Base-by-base conservation (phyloP, 768 basidiomycete genomes). In the Clitopilus passeckerianus region DNA sequence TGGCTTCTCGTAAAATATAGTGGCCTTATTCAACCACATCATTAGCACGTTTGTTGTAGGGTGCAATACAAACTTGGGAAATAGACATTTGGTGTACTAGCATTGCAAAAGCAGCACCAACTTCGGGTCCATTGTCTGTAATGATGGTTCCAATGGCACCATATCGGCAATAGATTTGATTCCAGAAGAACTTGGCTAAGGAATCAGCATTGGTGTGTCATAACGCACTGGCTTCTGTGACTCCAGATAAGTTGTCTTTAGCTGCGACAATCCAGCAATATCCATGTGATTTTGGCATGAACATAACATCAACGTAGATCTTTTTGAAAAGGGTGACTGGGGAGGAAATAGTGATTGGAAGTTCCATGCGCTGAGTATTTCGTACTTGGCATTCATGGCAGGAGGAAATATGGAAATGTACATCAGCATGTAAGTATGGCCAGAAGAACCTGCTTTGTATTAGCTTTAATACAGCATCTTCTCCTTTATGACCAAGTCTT, bases 261-360 rank as follows among this genome's bases (percentile, higher is more conserved):
- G 67, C 78, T 53, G 77, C 77, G 0, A 80, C 61, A 15, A 80
- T 60, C 33, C 74, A 74, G 6, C 60, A 61, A 60, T 60, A 77
- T 0, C 75, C 68, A 1, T 66, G 65, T 0, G 74, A 67, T 0
- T 54, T 59, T 0, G 73, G 77, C 64, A 81, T 71, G 53, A 69
- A 64, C 76, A 81, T 79, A 0, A 73, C 71, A 62, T 81, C 73
- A 7, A 76, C 64, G 37, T 79, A 71, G 0, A 72, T 68, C 34
- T 75, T 74, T 10, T 61, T n/a, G 58, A 76, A 79, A 0, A 75
- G 56, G 6, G 65, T 58, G 0, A 67, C 62, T 1, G 72, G 71
- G 1, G 58, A 41, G 4, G 71, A 57, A 4, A 72, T 65, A 0
- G 61, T 61, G 0, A 67, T 68, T 0, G 66, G 72, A 2, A 71